Conservation (phyloP, 2,329 filamentous ascomycete species). For the Fusarium sp. region DNA sequence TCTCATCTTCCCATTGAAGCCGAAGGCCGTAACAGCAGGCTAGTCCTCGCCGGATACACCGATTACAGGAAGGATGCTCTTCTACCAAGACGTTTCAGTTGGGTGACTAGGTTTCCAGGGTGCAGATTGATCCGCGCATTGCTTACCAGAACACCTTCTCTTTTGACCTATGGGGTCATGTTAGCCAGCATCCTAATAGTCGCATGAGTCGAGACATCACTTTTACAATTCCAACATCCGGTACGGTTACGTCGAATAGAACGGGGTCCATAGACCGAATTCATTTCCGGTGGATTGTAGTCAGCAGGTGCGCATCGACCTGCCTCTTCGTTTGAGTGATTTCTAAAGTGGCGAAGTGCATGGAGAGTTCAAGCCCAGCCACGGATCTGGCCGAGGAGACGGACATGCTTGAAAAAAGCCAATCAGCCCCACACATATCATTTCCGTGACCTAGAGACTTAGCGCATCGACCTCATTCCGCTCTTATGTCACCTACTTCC, state of each 20-base stretch:
- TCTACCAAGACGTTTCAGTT: background rate
- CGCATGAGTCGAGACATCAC: background rate
- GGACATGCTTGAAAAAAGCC: background rate
- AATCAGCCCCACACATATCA: background rate
- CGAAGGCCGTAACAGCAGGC: background rate
- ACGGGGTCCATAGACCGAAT: background rate
- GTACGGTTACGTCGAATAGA: background rate
- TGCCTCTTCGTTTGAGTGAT: background rate
- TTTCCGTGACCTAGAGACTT: background rate
- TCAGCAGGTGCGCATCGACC: background rate
- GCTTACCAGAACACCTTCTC: background rate
- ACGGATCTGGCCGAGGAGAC: background rate
- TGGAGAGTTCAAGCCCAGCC: background rate
- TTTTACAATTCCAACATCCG: background rate
- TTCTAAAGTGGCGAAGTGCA: background rate
- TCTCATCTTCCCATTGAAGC: background rate
- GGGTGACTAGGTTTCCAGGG: too few species aligned
- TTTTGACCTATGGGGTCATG: background rate
- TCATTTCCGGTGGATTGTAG: background rate
- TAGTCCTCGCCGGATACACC: background rate
- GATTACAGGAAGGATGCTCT: slow-evolving; percentile 35
- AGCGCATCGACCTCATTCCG: background rate
- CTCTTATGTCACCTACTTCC: background rate
- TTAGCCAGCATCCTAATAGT: background rate
- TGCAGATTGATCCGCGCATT: too few species aligned